phyloP scores from a whole-genome alignment of 2,329 filamentous ascomycete species.

The Septoria linicola region DNA sequence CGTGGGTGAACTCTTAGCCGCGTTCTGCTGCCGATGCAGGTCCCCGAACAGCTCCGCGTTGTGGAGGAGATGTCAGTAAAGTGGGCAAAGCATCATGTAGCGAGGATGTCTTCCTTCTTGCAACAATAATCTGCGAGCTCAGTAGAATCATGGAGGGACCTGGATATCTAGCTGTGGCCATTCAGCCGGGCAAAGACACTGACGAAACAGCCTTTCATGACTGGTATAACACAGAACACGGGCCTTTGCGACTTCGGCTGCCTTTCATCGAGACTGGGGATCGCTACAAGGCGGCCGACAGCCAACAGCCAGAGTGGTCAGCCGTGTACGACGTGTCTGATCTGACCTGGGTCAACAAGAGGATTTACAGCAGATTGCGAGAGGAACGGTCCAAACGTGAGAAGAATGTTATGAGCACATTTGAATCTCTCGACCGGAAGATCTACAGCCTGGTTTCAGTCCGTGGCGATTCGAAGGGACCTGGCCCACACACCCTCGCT shows the following conservation, averaged over 20 bases:
- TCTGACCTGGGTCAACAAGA: conserved; percentile 68
- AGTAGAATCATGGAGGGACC: conserved; percentile 42
- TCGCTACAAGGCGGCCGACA: conserved; percentile 70
- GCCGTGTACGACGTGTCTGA: conserved; percentile 79
- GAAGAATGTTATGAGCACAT: conserved; percentile 60
- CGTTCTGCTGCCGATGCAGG: conserved; percentile 9
- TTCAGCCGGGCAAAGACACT: conserved; percentile 71
- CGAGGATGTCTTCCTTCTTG: neutral
- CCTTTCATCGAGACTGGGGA: conserved; percentile 75
- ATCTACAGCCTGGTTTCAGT: conserved; percentile 66
- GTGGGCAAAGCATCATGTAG: neutral
- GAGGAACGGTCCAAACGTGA: conserved; percentile 49
- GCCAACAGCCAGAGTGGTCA: conserved; percentile 65
- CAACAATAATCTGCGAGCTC: neutral
- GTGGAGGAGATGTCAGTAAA: neutral
- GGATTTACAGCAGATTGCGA: conserved; percentile 67
- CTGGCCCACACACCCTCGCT: conserved; percentile 32
- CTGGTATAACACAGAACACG: conserved; percentile 94
- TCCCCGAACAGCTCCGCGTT: conserved; percentile 7
- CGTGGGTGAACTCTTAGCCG: conserved; percentile 14
- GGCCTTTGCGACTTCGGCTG: conserved; percentile 73
- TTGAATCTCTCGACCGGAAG: conserved; percentile 65
- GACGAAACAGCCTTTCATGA: conserved; percentile 74
- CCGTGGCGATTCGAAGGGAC: conserved; percentile 36
- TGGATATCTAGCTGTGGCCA: conserved; percentile 81